Evolutionary conservation across 768 basidiomycete genomes (phyloP), one percentile per base, ranked within the genome.

Genomic region (Strobilomyces confusus): DNA sequence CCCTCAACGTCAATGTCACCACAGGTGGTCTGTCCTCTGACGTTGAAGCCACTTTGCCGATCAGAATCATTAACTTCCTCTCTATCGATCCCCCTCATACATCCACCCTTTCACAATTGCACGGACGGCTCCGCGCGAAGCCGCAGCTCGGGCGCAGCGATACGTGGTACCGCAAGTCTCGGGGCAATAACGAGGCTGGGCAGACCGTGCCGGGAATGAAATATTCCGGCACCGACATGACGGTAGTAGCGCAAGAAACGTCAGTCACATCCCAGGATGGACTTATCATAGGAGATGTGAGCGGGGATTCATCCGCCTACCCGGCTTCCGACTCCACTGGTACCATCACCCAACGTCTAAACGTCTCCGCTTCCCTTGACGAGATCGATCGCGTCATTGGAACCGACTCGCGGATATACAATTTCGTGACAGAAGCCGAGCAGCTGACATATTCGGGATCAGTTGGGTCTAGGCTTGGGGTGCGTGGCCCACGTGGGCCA

Each of bases 51-150:
- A 81, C 81, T 20, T 67, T 94, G 9, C 93, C 93, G 0, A 72
- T 93, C 58, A 77, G 79, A 17, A 81, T 95, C 61, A 76, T 93
- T 72, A 93, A 87, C 65, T 89, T 91, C 70, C 70, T 93, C 26
- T 94, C 92, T 13, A 75, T 97, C 57, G 91, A 95, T 66, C 89
- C 91, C 20, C 87, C 86, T 13, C 84, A 85, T 34, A 72, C 66
- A 38, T 63, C 58, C 34, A 59, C 67, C 37, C 51, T 67, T n/a
- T 61, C 60, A 36, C 62, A 61, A 12, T 34, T 58, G 33, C 56
- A 60, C 8, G 58, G 48, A 14, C 55, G 57, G 17, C 60, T 66
- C 7, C 60, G 54, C 13, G 56, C 53, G 22, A 69, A 64, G 50
- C 64, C 67, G 2, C 63, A 64, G 33, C 49, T 60, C 3, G 57